Evolutionary conservation across 2,329 filamentous ascomycete genomes (phyloP).

Genomic region (Sclerotinia minor): DNA sequence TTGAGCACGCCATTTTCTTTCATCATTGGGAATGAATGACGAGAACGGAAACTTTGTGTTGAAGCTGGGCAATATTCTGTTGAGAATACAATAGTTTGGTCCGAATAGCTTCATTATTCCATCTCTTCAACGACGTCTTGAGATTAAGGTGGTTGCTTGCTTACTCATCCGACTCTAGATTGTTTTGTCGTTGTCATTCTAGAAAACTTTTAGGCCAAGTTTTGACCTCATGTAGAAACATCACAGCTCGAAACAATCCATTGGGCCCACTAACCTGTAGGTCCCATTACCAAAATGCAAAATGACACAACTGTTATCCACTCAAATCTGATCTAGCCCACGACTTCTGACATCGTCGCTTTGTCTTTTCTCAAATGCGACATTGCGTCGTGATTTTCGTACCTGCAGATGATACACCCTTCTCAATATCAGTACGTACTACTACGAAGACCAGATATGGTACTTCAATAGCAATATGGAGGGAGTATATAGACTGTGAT

Average conservation of each 20-base stretch:
- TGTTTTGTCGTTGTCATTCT: no score
- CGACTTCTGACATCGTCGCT: not conserved
- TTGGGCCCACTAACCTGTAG: not conserved
- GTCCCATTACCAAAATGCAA: no score
- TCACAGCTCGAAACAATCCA: not conserved
- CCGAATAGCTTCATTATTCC: constrained; percentile 10
- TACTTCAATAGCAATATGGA: not conserved
- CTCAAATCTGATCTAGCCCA: not conserved
- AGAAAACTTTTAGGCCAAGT: not conserved
- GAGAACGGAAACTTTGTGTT: not conserved
- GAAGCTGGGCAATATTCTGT: not conserved
- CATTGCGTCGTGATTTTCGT: not conserved
- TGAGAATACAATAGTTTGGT: no score
- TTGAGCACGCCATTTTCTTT: constrained; percentile 10
- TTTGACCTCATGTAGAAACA: not conserved
- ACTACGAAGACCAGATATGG: not conserved
- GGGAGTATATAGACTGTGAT: not conserved
- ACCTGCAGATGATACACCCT: not conserved
- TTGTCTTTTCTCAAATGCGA: not conserved
- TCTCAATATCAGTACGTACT: not conserved
- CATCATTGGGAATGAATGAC: not conserved
- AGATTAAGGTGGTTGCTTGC: not conserved
- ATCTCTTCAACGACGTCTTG: not conserved
- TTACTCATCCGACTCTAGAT: not conserved
- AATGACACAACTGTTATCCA: not conserved